Percentiles rank a stretch among this genome's conserved stretches.
Evolutionary conservation across 2,329 filamentous ascomycete genomes (phyloP).

Genomic region (Alternaria conjuncta): DNA sequence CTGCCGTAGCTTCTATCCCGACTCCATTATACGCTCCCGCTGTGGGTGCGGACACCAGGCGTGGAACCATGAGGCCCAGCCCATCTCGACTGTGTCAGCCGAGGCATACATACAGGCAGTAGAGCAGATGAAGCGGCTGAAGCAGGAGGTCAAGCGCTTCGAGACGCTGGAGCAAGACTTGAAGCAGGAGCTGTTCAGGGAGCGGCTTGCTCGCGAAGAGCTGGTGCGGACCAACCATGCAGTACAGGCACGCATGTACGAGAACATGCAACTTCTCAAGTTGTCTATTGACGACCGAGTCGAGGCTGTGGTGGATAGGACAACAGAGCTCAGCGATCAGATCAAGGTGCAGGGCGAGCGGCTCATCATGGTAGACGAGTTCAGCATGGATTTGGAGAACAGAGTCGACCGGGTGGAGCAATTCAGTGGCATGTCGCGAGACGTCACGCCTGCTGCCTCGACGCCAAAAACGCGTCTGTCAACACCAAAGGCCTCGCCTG

Average conservation of each 20-base stretch:
- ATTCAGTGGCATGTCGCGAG: slow-evolving; percentile 30
- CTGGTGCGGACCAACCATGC: slow-evolving; percentile 41
- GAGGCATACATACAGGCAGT: slow-evolving; percentile 46
- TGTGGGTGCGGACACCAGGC: slow-evolving; percentile 58
- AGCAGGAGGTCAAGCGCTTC: slow-evolving; percentile 41
- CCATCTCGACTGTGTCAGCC: slow-evolving; percentile 41
- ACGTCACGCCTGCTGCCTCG: slow-evolving; percentile 37
- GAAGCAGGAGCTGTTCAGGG: slow-evolving; percentile 46
- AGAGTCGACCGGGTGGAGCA: slow-evolving; percentile 46
- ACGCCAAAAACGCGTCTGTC: slow-evolving; percentile 34
- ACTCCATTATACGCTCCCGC: slow-evolving; percentile 45
- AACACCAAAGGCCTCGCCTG: slow-evolving; percentile 32
- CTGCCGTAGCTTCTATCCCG: slow-evolving; percentile 54
- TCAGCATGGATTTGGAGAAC: slow-evolving; percentile 50
- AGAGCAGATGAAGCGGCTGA: slow-evolving; percentile 47
- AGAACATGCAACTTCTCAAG: slow-evolving; percentile 48
- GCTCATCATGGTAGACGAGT: slow-evolving; percentile 48
- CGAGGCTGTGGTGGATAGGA: slow-evolving; percentile 50
- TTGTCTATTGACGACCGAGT: slow-evolving; percentile 50
- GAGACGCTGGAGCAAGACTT: slow-evolving; percentile 45
- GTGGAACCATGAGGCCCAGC: slow-evolving; percentile 53
- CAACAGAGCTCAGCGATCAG: slow-evolving; percentile 46
- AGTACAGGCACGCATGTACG: slow-evolving; percentile 46
- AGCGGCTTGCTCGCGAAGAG: slow-evolving; percentile 43
- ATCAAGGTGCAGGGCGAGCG: slow-evolving; percentile 46